Conservation (phyloP, 192 early-diverging fungal genomes). For the Umbelopsis isabellina region DNA sequence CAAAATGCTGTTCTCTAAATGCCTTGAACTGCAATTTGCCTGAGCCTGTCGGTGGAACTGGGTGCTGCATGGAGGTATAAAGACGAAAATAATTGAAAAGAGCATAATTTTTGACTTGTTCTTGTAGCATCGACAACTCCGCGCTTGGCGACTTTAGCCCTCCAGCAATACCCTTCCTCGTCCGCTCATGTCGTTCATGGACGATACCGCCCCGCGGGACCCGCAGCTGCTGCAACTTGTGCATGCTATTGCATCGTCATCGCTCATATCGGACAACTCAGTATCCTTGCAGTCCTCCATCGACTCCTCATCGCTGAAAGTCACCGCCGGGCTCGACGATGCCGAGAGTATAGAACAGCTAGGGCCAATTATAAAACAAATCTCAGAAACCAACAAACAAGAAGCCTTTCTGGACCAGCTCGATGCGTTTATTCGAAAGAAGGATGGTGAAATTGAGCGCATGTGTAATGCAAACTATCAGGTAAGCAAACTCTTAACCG, state of each 20-base stretch:
- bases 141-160: background rate
- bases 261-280: conserved; percentile 12
- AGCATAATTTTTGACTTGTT: background rate
- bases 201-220: background rate
- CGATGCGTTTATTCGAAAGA: conserved; percentile 76
- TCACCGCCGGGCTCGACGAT: conserved; percentile 41
- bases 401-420: conserved; percentile 89
- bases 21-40: conserved; percentile 26
- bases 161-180: no score
- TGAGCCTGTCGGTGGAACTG: background rate
- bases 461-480: conserved; percentile 97
- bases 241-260: conserved; percentile 18
- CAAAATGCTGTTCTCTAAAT: conserved; percentile 31
- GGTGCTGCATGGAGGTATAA: background rate
- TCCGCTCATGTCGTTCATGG: background rate
- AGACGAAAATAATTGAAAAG: no score
- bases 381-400: conserved; percentile 85
- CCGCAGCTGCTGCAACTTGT: conserved; percentile 16
- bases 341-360: conserved; percentile 80
- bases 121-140: background rate
- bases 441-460: conserved; percentile 96
- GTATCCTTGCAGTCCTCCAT: conserved; percentile 9
- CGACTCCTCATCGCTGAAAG: conserved; percentile 21
- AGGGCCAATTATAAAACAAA: conserved; percentile 86
- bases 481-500: conserved; percentile 50